Evolutionary conservation across 345 rosid genomes (phyloP), one percentile per base, ranked within the genome.

Genomic region (Psidium guajava): DNA sequence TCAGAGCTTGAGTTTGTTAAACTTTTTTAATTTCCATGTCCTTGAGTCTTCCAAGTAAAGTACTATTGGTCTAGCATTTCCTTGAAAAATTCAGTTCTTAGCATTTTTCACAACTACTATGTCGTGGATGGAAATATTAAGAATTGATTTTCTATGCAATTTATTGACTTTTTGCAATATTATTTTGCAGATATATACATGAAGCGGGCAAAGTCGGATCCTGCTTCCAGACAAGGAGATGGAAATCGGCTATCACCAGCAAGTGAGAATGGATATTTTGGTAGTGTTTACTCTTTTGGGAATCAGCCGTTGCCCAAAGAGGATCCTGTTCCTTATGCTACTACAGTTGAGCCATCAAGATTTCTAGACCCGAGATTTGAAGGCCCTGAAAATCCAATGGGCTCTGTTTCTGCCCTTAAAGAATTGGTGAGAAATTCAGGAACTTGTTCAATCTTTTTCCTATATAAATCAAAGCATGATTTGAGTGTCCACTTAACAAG

Each of bases 371-470:
- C 94, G 32, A 93, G 98, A 88, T 83, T 90, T 61, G 99, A 95
- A 87, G 93, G 90, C 86, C 90, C 96, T 27, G 92, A 89, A 88
- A 92, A 87, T 88, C 85, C 92, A 83, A 84, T 82, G 58, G 91
- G 95, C 87, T 91, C 98, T 49, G 94, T 98, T 81, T 86, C 92
- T 83, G 93, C 96, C 25, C 98, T 98, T 87, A 94, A 91, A 91
- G 99, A 98, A 90, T 89, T 98, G 88, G 99, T 96, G 86, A 90
- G 96, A 89, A 88, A 82, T 58, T 84, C 22, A 42, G 49, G 86
- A 57, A 74, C 84, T 24, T 83, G 42, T 64, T 69, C 47, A 36
- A 69, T 77, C 50, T 64, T 49, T 49, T 61, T 86, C 49, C 32
- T 82, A 40, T 83, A 54, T 6, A 22, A 52, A 36, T 28, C 64